These are phyloP conservation scores for Ophiostoma quercus DNA, from an alignment of 2,329 filamentous ascomycete species.

Conservation along the genomic window DNA sequence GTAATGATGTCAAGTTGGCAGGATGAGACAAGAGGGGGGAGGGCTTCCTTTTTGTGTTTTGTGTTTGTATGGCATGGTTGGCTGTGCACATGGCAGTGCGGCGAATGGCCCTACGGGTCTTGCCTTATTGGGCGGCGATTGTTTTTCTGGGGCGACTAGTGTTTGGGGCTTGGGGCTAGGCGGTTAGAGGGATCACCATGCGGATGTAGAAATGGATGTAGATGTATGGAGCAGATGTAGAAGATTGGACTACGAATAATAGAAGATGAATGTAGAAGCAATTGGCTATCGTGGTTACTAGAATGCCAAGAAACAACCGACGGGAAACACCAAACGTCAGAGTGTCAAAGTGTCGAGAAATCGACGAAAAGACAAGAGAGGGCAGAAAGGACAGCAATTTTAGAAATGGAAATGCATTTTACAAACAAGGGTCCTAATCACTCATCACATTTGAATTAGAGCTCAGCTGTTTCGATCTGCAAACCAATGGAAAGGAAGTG, in stretches of 20 bases:
- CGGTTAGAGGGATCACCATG: conserved; percentile 19
- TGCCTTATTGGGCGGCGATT: conserved; percentile 20
- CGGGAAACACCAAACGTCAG: too few species aligned
- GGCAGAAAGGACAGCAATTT: too few species aligned
- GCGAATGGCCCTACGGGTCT: background rate
- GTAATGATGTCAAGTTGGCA: background rate
- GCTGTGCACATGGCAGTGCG: background rate
- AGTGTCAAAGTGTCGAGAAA: too few species aligned
- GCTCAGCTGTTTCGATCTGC: too few species aligned
- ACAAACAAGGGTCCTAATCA: too few species aligned
- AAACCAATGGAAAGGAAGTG: too few species aligned
- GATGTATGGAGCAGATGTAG: background rate
- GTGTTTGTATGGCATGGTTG: background rate
- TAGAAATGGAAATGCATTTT: too few species aligned
- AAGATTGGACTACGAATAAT: background rate
- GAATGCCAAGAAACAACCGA: too few species aligned
- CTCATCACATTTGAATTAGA: too few species aligned
- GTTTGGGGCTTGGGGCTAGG: conserved; percentile 22
- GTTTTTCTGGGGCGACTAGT: conserved; percentile 20
- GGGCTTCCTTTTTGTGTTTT: conserved; percentile 12
- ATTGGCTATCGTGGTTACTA: too few species aligned
- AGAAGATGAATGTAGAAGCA: background rate
- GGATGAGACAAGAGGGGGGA: conserved; percentile 16
- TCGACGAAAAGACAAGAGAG: too few species aligned
- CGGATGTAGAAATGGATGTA: background rate